Evolutionary conservation across 441 rosid species (phyloP).

Genomic region (Macaranga tanarius): DNA sequence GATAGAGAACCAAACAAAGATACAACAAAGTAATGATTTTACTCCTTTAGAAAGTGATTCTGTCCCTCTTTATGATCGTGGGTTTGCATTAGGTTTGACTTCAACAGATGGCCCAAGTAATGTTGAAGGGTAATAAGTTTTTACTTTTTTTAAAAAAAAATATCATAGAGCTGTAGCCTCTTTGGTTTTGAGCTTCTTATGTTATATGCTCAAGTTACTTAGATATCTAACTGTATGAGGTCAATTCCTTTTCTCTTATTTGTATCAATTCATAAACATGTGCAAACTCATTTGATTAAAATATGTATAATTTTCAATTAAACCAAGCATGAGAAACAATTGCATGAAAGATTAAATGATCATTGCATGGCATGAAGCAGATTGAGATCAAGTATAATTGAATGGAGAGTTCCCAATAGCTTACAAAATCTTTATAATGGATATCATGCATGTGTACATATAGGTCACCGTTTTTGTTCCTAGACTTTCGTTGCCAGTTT

Average conservation of each 20-base stretch:
- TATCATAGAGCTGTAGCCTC: constrained; percentile 7
- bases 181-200: background rate
- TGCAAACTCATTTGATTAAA: background rate
- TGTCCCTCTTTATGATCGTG: constrained; percentile 95
- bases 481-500: background rate
- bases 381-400: background rate
- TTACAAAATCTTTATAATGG: too few relatives aligned
- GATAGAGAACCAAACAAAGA: constrained; percentile 72
- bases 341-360: background rate
- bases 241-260: background rate
- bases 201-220: background rate
- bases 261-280: background rate
- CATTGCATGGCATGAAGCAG: background rate
- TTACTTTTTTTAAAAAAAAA: background rate
- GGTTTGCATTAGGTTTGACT: constrained; percentile 76
- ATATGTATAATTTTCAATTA: background rate
- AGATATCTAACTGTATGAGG: background rate
- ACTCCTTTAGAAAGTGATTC: constrained; percentile 47
- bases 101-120: constrained; percentile 59
- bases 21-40: constrained; percentile 34
- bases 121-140: constrained; percentile 58
- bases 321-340: background rate
- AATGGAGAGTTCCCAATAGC: too few relatives aligned
- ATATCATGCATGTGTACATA: background rate
- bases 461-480: background rate